A percentile compares a stretch with the other conserved stretches of the same genome.
phyloP scores from a whole-genome alignment of 768 basidiomycete species.

The Boletellus sp. region DNA sequence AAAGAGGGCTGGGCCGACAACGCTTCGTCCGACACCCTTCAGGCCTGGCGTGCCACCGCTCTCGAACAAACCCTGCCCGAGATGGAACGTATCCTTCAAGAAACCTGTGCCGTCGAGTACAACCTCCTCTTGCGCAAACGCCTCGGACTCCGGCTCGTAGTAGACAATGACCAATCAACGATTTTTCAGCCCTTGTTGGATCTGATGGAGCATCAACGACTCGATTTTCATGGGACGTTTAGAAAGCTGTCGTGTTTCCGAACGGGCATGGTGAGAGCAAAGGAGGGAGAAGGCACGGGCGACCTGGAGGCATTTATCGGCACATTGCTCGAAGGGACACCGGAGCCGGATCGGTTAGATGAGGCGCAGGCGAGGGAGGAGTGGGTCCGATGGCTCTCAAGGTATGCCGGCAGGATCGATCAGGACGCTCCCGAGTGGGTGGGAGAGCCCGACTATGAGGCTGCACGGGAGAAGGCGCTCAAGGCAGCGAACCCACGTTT shows the following conservation, averaged over 20 bases:
- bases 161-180: constrained; percentile 53
- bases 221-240: constrained; percentile 92
- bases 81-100: constrained; percentile 57
- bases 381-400: constrained; percentile 62
- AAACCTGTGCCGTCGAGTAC: constrained; percentile 62
- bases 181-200: constrained; percentile 69
- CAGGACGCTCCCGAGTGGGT: constrained; percentile 48
- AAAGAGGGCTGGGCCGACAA: constrained; percentile 61
- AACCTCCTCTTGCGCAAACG: constrained; percentile 72
- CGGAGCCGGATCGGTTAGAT: constrained; percentile 45
- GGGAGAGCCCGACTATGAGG: constrained; percentile 37
- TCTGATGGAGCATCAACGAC: constrained; percentile 62
- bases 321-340: constrained; percentile 43
- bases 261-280: constrained; percentile 33
- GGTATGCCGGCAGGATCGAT: constrained; percentile 57
- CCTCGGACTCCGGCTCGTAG: constrained; percentile 64
- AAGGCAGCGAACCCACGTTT: constrained; percentile 81
- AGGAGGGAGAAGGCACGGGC: constrained; percentile 3
- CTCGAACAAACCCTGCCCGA: constrained; percentile 52
- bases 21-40: constrained; percentile 47
- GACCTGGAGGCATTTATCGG: constrained; percentile 41
- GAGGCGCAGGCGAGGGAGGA: constrained; percentile 43
- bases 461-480: constrained; percentile 47
- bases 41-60: constrained; percentile 60
- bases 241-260: constrained; percentile 65